Evolutionary conservation across 495 filamentous ascomycete genomes (phyloP).

Genomic region (Aspergillus cristatus): DNA sequence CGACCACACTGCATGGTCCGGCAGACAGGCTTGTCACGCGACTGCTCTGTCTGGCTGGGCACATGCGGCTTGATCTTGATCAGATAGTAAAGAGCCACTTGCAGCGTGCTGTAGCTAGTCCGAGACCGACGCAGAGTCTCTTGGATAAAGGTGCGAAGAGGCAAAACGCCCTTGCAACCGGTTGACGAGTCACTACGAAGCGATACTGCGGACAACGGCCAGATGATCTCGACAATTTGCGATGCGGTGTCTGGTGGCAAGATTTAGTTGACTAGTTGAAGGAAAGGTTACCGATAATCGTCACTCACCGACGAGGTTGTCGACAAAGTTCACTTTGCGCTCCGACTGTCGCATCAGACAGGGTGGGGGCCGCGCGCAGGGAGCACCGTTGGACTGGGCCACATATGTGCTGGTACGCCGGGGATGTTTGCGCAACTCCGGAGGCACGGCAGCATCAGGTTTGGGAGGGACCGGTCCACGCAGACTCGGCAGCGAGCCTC

Average conservation of each 20-base stretch:
- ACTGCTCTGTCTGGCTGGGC: slow-evolving; percentile 75
- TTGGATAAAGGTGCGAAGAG: slow-evolving; percentile 91
- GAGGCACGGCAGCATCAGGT: slow-evolving; percentile 41
- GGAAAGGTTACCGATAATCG: too few species aligned
- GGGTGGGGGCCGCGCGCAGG: slow-evolving; percentile 63
- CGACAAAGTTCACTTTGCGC: slow-evolving; percentile 91
- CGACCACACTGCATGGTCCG: slow-evolving; percentile 92
- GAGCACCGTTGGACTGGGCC: slow-evolving; percentile 26
- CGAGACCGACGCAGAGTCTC: slow-evolving; percentile 90
- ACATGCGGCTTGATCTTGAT: slow-evolving; percentile 89
- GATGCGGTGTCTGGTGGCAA: slow-evolving; percentile 75
- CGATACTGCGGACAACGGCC: slow-evolving; percentile 58
- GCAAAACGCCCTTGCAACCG: slow-evolving; percentile 62
- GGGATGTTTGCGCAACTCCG: slow-evolving; percentile 71
- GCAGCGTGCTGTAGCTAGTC: slow-evolving; percentile 93
- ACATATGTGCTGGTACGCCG: slow-evolving; percentile 55
- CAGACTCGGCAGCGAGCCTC: slow-evolving; percentile 10
- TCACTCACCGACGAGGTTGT: slow-evolving; percentile 94
- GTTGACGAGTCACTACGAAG: slow-evolving; percentile 37
- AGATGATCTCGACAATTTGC: slow-evolving; percentile 94
- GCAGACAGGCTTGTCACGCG: slow-evolving; percentile 58
- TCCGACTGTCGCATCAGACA: slow-evolving; percentile 82
- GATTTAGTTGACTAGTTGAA: too few species aligned
- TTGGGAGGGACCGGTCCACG: slow-evolving; percentile 16
- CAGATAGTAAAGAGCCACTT: slow-evolving; percentile 94